Evolutionary conservation across 805 yeast genomes (phyloP), one percentile per base, ranked within the genome.

Genomic region (Candida schatavii): DNA sequence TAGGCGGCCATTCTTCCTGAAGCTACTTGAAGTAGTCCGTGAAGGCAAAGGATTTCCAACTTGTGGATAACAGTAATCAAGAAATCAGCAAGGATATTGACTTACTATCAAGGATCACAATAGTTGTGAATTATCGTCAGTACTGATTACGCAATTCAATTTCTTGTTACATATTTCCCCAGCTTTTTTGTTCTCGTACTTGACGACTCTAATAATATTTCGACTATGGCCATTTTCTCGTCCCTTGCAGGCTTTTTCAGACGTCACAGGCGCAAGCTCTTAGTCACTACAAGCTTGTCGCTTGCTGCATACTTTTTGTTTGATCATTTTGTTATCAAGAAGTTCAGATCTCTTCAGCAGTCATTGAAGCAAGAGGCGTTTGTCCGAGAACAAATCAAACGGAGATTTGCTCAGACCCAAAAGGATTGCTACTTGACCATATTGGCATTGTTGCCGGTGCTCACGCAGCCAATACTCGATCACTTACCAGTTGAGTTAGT

Each of bases 321-420:
- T 25, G 55, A 70, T 43, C 68, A 70, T 40, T 64, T 69, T 48
- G 59, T 70, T 21, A 54, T 70, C 45, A 60, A 60, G 48, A 62
- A 62, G 43, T 57, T 70, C 42, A 58, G 68, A 40, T 56, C 64
- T 50, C 67, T 68, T 51, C 74, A 69, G 46, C 61, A 64, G 41
- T 52, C 68, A 3, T 55, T 70, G 47, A 58, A 51, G 40, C 72
- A 70, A 47, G 75, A 70, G 44, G 56, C 67, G 39, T 59, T 63
- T 38, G 66, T 68, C 41, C 68, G 69, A 52, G 71, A 68, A 46
- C 75, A 70, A 45, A 84, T 90, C 45, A 83, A 83, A 51, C 74
- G 93, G 51, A 69, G 97, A 44, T 91, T 89, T 54, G 81, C 85
- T 39, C 97, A 89, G 67, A 91, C 97, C 9, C 97, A 90, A 56